phyloP scores from a whole-genome alignment of 495 filamentous ascomycete species.

The Aspergillus kassunensis region DNA sequence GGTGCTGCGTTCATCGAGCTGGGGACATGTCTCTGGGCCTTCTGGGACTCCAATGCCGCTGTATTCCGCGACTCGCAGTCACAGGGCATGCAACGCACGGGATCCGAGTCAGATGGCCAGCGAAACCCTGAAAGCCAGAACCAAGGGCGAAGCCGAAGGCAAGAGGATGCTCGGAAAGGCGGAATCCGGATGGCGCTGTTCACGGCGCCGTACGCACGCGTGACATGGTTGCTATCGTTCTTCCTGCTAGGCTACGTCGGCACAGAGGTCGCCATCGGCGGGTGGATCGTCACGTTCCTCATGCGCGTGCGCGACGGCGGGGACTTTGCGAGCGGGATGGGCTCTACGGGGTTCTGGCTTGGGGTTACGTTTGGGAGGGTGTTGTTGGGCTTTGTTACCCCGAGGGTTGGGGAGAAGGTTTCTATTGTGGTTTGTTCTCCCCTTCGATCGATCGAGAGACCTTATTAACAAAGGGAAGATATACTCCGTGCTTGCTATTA shows the following conservation, averaged over 20 bases:
- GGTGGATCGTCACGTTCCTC: constrained; percentile 67
- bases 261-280: constrained; percentile 77
- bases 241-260: constrained; percentile 82
- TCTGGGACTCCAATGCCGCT: constrained; percentile 9
- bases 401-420: constrained; percentile 55
- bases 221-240: constrained; percentile 73
- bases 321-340: constrained; percentile 58
- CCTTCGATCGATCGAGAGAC: neutral
- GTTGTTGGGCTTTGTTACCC: constrained; percentile 59
- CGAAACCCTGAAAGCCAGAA: neutral
- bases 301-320: constrained; percentile 51
- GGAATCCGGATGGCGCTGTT: constrained; percentile 55
- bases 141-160: constrained; percentile 29
- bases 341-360: constrained; percentile 63
- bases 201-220: constrained; percentile 36
- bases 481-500: constrained; percentile 23
- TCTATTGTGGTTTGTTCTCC: constrained; percentile 45
- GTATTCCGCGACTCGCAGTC: constrained; percentile 42
- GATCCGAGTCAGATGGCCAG: neutral
- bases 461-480: constrained; percentile 5
- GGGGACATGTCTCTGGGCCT: constrained; percentile 1
- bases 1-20: constrained; percentile 10
- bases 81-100: too few relatives aligned
- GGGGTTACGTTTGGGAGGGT: constrained; percentile 60
- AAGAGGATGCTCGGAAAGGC: constrained; percentile 14